These are phyloP conservation scores for Penicillium odoratum DNA, from an alignment of 495 filamentous ascomycete species.

Conservation along the genomic window DNA sequence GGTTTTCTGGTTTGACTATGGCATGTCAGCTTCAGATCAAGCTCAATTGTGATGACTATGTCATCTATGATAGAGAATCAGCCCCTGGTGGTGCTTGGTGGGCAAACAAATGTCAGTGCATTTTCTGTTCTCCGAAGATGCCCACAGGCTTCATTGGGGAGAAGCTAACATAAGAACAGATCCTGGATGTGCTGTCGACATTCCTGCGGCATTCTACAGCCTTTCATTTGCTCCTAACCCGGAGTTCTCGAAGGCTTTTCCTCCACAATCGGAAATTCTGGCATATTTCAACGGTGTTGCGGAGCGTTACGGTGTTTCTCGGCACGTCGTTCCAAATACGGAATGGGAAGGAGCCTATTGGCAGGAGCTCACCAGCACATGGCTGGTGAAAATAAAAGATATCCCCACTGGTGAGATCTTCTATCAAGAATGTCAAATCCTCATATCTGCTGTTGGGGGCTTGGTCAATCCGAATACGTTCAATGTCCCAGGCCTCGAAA, in stretches of 20 bases:
- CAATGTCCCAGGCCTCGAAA: neutral
- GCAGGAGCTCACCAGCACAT: neutral
- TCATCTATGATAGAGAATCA: slow-evolving; percentile 25
- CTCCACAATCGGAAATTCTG: neutral
- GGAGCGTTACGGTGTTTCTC: neutral
- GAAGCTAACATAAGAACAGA: neutral
- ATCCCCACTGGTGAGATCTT: slow-evolving; percentile 20
- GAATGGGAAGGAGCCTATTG: neutral
- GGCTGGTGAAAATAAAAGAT: neutral
- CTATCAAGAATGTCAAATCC: slow-evolving; percentile 43
- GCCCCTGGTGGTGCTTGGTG: slow-evolving; percentile 28
- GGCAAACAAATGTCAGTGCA: slow-evolving; percentile 23
- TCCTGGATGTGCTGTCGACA: neutral
- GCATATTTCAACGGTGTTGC: neutral
- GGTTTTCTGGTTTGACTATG: slow-evolving; percentile 28
- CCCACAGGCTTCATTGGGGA: too few relatives aligned
- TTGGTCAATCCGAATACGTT: slow-evolving; percentile 23
- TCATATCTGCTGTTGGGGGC: slow-evolving; percentile 49
- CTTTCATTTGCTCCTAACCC: neutral
- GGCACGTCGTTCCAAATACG: neutral
- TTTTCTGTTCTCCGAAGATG: neutral
- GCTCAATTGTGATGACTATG: slow-evolving; percentile 22
- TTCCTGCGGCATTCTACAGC: neutral
- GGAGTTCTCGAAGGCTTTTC: neutral
- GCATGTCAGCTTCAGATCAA: slow-evolving; percentile 25